A percentile compares a stretch with the other conserved stretches of the same genome.
phyloP scores from a whole-genome alignment of 768 basidiomycete genomes.

The Trametes cingulata region DNA sequence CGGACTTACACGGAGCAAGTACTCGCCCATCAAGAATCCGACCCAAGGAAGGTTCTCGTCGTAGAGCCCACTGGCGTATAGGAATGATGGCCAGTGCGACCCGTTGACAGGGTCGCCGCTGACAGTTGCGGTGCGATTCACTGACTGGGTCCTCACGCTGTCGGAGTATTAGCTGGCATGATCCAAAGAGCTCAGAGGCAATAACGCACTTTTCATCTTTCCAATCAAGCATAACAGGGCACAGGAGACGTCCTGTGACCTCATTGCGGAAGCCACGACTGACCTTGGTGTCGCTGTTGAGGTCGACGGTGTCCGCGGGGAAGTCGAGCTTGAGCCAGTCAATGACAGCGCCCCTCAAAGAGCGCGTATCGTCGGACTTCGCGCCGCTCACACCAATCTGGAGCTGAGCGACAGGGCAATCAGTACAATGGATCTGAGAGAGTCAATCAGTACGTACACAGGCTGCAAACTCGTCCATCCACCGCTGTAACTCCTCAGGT shows the following conservation, averaged over 20 bases:
- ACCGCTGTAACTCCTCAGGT: not conserved
- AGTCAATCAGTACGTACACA: not conserved
- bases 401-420: not conserved
- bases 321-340: not conserved
- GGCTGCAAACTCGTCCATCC: not conserved
- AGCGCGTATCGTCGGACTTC: not conserved
- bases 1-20: not conserved
- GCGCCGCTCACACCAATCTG: not conserved
- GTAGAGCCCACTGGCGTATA: not conserved
- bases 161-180: not conserved
- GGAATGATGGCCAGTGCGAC: not conserved
- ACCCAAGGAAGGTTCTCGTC: not conserved
- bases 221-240: not conserved
- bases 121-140: not conserved
- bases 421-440: not conserved
- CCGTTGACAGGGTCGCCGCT: not conserved
- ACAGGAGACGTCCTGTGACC: not conserved
- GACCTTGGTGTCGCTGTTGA: not conserved
- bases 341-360: not conserved
- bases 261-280: not conserved
- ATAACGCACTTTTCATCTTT: not conserved
- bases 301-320: not conserved
- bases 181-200: not conserved
- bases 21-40: not conserved
- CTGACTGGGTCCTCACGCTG: not conserved